These are phyloP conservation scores for Galeopsis tetrahit DNA, from an alignment of 257 asterid species.

Conservation along the genomic window DNA sequence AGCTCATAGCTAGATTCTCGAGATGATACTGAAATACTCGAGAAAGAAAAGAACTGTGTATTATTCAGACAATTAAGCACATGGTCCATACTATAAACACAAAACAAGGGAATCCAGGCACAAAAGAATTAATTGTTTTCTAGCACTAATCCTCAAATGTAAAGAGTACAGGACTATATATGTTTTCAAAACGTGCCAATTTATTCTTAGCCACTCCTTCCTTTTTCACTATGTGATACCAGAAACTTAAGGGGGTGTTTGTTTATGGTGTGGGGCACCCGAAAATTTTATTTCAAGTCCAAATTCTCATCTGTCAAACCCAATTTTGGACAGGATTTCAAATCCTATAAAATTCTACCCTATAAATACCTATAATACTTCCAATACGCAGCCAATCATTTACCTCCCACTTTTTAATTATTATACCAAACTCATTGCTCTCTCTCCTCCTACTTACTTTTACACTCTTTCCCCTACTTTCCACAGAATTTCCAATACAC, in stretches of 20 bases:
- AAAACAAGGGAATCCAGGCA: not conserved
- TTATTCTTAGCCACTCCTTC: conserved; percentile 2
- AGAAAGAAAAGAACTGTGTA: not conserved
- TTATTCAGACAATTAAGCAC: not conserved
- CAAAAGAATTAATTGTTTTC: conserved; percentile 3
- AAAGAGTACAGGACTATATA: not conserved
- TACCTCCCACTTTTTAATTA: too few relatives aligned
- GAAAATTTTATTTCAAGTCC: too few relatives aligned
- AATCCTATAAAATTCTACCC: too few relatives aligned
- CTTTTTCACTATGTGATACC: conserved; percentile 15
- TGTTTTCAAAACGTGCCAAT: conserved; percentile 19
- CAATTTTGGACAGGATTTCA: too few relatives aligned
- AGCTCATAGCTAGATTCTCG: not conserved
- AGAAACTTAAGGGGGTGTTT: not conserved
- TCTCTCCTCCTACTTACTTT: too few relatives aligned
- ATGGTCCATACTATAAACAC: not conserved
- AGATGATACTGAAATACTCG: not conserved
- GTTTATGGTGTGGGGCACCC: too few relatives aligned
- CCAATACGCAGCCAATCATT: too few relatives aligned
- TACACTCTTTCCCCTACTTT: too few relatives aligned
- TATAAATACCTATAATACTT: too few relatives aligned
- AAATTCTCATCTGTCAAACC: too few relatives aligned
- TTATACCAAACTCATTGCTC: too few relatives aligned
- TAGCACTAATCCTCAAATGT: conserved; percentile 11
- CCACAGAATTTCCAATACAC: not conserved